Evolutionary conservation across 805 yeast genomes (phyloP).

Genomic region (Yamadazyma nakazawae): DNA sequence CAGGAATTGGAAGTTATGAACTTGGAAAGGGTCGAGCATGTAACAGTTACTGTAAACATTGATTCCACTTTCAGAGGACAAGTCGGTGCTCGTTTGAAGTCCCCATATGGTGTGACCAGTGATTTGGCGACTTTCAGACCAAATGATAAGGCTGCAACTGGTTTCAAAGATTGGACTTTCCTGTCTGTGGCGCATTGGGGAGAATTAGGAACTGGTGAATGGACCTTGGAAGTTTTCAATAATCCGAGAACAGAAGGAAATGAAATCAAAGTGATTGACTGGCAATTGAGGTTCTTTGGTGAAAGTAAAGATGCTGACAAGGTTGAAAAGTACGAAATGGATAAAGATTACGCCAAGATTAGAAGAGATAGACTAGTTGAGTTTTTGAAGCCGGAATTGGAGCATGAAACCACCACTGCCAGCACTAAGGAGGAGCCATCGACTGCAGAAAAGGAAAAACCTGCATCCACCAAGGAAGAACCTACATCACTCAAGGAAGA

Average conservation of each 20-base stretch:
- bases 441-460: neutral
- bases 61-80: conserved; percentile 65
- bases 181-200: conserved; percentile 99
- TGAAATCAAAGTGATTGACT: conserved; percentile 46
- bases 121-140: conserved; percentile 67
- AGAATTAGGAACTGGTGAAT: conserved; percentile 70
- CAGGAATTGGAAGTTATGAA: conserved; percentile 54
- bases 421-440: neutral
- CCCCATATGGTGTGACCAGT: conserved; percentile 76
- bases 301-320: conserved; percentile 62
- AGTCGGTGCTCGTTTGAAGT: conserved; percentile 57
- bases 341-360: conserved; percentile 43
- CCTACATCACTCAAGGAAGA: conserved; percentile 5
- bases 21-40: conserved; percentile 76
- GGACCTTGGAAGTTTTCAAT: conserved; percentile 65
- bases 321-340: conserved; percentile 55
- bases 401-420: neutral
- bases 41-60: conserved; percentile 75
- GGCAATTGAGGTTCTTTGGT: conserved; percentile 84
- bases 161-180: conserved; percentile 83
- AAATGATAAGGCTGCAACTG: conserved; percentile 52
- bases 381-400: conserved; percentile 10
- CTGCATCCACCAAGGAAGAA: neutral
- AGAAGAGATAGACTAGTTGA: conserved; percentile 24
- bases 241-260: conserved; percentile 35